Base-by-base conservation (phyloP, 1,284 basidiomycete species). In the Boletellus deceptivus region DNA sequence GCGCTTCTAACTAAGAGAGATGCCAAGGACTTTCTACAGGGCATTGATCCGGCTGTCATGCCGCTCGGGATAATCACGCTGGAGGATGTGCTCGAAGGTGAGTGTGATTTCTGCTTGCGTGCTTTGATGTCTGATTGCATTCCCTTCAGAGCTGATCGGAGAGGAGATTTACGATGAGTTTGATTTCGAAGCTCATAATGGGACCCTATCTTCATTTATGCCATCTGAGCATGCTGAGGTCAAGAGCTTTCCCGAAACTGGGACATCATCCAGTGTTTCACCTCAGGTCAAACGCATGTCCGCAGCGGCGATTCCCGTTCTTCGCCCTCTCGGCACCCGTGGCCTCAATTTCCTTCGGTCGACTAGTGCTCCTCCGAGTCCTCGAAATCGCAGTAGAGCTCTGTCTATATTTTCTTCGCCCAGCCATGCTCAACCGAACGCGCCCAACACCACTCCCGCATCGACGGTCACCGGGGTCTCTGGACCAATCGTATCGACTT, bases 121-220 rank as follows among this genome's bases (percentile, higher is more conserved):
- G 31, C 29, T 29, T n/a, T n/a, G 27, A 10, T 51, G 13, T 20
- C 48, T 57, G 9, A 55, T 40, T 4, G 52, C 5, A 2, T 3
- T 24, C 5, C 24, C 41, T 51, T 17, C 60, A 89, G 91, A 93
- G 63, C 75, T 93, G 8, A 92, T 93, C 48, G 91, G 91, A 18
- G 90, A 93, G 71, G 91, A 93, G 61, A 93, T 93, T 45, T 91
- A 90, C 57, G 91, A 93, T 63, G 91, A 93, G 70, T 92, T 90
- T 59, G 88, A 90, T 59, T 73, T 78, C 6, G 80, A 88, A 66
- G 86, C 85, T 39, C 81, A 80, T n/a, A 79, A 80, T 56, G 80
- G 83, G 18, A 82, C 83, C 9, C 56, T 70, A 46, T 70, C 65
- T 40, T 80, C 79, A 39, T 81, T 83, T 55, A 73, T 82, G 40